These are phyloP conservation scores for Vanrija sp. DNA, from an alignment of 1,284 basidiomycete species.

Conservation along the genomic window DNA sequence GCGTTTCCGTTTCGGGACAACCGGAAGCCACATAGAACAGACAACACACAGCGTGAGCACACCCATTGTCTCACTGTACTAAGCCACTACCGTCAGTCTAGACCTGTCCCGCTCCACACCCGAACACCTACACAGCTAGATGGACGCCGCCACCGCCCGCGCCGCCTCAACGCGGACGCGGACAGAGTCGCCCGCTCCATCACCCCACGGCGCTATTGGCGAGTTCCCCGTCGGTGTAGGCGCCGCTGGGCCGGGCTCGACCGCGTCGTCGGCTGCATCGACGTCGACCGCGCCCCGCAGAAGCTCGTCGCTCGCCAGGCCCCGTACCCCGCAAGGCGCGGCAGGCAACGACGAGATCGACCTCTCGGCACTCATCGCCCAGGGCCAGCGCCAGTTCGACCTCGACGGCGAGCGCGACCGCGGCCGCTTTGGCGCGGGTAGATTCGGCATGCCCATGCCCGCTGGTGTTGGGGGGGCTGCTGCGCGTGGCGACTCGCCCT, in stretches of 20 bases:
- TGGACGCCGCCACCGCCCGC: neutral
- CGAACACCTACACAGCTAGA: neutral
- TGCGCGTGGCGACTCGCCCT: slow-evolving; percentile 7
- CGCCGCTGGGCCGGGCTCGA: too few species aligned
- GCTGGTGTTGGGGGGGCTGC: neutral
- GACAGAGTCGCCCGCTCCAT: slow-evolving; percentile 10
- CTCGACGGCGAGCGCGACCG: slow-evolving; percentile 13
- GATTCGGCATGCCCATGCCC: slow-evolving; percentile 5
- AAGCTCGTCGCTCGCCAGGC: neutral
- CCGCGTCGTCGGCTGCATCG: slow-evolving; percentile 1
- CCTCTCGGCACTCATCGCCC: slow-evolving; percentile 20
- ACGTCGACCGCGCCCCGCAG: neutral
- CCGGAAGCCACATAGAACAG: too few species aligned
- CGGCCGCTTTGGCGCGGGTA: slow-evolving; percentile 6
- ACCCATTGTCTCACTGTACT: neutral
- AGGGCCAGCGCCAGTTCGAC: slow-evolving; percentile 23
- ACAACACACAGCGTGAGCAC: neutral
- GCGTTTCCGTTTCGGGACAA: too few species aligned
- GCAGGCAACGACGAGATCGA: slow-evolving; percentile 19
- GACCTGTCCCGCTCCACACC: neutral
- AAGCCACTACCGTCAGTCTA: neutral
- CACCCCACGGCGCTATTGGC: slow-evolving; percentile 24
- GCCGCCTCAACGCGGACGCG: neutral
- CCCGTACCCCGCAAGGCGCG: slow-evolving; percentile 3
- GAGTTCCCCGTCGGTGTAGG: slow-evolving; percentile 7